Percentiles rank a stretch among this genome's conserved stretches.
Evolutionary conservation across 768 basidiomycete genomes (phyloP).

Genomic region (Suillus spraguei): DNA sequence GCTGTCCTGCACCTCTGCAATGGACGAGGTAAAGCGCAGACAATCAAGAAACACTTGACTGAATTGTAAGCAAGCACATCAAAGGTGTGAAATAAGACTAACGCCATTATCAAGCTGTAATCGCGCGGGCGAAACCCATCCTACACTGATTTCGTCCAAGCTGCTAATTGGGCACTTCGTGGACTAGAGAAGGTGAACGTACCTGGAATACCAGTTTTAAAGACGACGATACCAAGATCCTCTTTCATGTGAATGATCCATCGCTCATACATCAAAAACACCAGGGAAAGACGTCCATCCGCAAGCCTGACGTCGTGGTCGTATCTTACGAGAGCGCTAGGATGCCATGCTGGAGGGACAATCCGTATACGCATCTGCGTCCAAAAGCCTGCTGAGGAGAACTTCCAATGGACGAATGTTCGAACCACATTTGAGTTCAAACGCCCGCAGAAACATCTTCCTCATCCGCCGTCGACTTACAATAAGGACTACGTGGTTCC

Average conservation of each 20-base stretch:
- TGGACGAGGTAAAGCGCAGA: background rate
- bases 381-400: background rate
- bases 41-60: background rate
- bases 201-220: background rate
- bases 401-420: background rate
- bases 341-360: background rate
- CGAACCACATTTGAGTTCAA: background rate
- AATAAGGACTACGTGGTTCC: background rate
- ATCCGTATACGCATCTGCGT: background rate
- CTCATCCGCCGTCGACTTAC: background rate
- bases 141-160: background rate
- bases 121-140: background rate
- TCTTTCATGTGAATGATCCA: constrained; percentile 8
- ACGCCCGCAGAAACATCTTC: background rate
- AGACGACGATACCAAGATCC: background rate
- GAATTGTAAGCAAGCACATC: background rate
- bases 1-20: background rate
- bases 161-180: background rate
- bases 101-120: background rate
- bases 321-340: background rate
- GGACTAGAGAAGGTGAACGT: background rate
- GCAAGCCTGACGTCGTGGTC: constrained; percentile 8
- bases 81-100: background rate
- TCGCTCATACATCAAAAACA: background rate
- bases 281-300: background rate